A percentile compares a stretch with the other conserved stretches of the same genome.
Evolutionary conservation across 805 yeast species (phyloP).

Genomic region (Schwanniomyces occidentalis): DNA sequence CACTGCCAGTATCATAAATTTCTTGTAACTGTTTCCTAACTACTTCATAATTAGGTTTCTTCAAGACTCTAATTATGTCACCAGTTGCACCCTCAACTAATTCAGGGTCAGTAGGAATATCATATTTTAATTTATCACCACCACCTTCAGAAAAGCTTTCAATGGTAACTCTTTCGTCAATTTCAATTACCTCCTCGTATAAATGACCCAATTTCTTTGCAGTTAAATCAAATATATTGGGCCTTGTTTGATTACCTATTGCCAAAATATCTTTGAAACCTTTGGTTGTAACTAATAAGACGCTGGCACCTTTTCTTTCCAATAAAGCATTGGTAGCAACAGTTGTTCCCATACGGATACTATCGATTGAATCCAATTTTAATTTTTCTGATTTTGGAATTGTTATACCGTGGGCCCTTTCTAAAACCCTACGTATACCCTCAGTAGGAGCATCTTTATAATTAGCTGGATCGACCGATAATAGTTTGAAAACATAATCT

Average conservation of each 20-base stretch:
- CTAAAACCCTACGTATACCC: constrained; percentile 80
- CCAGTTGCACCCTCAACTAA: constrained; percentile 31
- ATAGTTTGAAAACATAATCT: constrained; percentile 64
- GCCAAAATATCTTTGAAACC: constrained; percentile 79
- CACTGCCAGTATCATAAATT: constrained; percentile 19
- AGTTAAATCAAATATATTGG: constrained; percentile 77
- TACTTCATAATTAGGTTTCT: constrained; percentile 21
- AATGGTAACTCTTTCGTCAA: constrained; percentile 87
- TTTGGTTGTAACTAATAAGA: constrained; percentile 79
- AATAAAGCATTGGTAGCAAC: constrained; percentile 91
- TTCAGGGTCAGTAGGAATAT: constrained; percentile 19
- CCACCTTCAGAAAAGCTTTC: constrained; percentile 71
- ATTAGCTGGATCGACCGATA: constrained; percentile 87
- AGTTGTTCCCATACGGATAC: constrained; percentile 86
- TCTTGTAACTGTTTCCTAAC: constrained; percentile 19
- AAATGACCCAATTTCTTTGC: constrained; percentile 67
- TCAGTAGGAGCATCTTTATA: constrained; percentile 91
- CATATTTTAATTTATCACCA: constrained; percentile 14
- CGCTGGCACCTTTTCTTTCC: constrained; percentile 85
- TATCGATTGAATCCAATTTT: constrained; percentile 61
- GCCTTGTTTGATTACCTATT: constrained; percentile 89
- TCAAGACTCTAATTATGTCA: constrained; percentile 25
- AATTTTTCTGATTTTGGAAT: constrained; percentile 31
- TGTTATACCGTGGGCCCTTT: constrained; percentile 48
- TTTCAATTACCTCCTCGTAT: constrained; percentile 73